Base-by-base conservation (phyloP, 768 basidiomycete species). In the Pholiota molesta region DNA sequence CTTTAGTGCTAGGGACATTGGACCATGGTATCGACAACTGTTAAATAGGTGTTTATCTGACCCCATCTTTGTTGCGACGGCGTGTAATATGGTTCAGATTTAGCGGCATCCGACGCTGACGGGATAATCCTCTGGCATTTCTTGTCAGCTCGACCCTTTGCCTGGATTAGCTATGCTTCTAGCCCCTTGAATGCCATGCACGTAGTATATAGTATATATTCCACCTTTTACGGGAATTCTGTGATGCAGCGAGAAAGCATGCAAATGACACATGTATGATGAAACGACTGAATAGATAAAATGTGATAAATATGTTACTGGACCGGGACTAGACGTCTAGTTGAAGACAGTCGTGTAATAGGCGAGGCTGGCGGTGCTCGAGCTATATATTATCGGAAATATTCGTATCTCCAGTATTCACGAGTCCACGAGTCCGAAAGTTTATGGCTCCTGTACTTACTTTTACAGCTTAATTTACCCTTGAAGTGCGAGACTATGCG, bases 141-240 rank as follows among this genome's bases (percentile, higher is more conserved):
- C 47, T 49, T 49, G 47, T 49, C 47, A 49, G 11, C 11, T 49
- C 47, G 47, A 49, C 47, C 47, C 47, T 49, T 49, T 49, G 47
- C 47, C 47, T 49, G 47, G 47, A 49, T 28, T 49, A 28, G 1
- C 47, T 26, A 16, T 9, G 47, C 23, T 49, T 49, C 47, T 49
- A 3, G 47, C 47, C 47, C 47, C 47, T 21, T 49, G 47, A 49
- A 19, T 49, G 0, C 23, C 23, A 26, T 26, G 23, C 47, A 21
- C 13, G 21, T 49, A 23, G 19, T 26, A 49, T 37, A 14, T 1
- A 26, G n/a, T 26, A 49, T 37, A 14, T 1, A 26, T 2, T 19
- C 47, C 19, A 49, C 21, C 19, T 49, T 19, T 26, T 19, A 14
- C 47, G 47, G 47, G 10, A 21, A 49, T 49, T 23, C 23, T 49